Percentiles rank a stretch among this genome's conserved stretches.
These are phyloP conservation scores for Fraxinus greggii DNA, from an alignment of 305 asterid genomes.

Conservation along the genomic window DNA sequence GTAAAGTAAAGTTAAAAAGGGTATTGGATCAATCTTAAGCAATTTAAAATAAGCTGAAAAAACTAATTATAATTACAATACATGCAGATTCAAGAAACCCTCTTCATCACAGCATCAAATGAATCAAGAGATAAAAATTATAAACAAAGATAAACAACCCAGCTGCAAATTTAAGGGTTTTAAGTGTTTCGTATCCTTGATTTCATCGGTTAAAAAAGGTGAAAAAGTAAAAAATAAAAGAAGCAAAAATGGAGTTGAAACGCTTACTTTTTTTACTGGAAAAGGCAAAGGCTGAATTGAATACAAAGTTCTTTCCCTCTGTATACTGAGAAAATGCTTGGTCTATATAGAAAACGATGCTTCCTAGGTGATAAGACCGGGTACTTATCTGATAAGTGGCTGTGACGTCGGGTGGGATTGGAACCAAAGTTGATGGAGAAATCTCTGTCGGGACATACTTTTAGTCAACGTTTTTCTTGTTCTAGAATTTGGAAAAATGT, in stretches of 20 bases:
- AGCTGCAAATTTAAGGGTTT: conserved; percentile 16
- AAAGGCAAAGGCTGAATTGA: conserved; percentile 15
- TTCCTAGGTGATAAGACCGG: conserved; percentile 2
- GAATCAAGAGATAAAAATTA: background rate
- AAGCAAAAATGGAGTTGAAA: conserved; percentile 18
- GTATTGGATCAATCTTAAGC: background rate
- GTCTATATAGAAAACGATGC: conserved; percentile 23
- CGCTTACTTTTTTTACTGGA: conserved; percentile 33
- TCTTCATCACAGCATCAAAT: conserved; percentile 12
- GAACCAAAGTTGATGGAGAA: background rate
- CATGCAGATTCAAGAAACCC: conserved; percentile 18
- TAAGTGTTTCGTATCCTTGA: background rate
- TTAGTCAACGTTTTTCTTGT: background rate
- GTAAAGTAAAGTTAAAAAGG: background rate
- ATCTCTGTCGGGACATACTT: conserved; percentile 2
- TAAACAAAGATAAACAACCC: background rate
- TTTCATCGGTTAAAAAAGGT: background rate
- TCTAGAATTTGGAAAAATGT: background rate
- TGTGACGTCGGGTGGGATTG: background rate
- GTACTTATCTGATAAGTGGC: conserved; percentile 28
- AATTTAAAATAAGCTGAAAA: background rate
- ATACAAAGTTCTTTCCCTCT: conserved; percentile 20
- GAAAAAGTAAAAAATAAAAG: background rate
- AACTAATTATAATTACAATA: conserved; percentile 17
- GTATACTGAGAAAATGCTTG: background rate